Percentiles rank a stretch among this genome's conserved stretches.
Conservation (phyloP, 2,329 filamentous ascomycete species). For the Periconia digitata region DNA sequence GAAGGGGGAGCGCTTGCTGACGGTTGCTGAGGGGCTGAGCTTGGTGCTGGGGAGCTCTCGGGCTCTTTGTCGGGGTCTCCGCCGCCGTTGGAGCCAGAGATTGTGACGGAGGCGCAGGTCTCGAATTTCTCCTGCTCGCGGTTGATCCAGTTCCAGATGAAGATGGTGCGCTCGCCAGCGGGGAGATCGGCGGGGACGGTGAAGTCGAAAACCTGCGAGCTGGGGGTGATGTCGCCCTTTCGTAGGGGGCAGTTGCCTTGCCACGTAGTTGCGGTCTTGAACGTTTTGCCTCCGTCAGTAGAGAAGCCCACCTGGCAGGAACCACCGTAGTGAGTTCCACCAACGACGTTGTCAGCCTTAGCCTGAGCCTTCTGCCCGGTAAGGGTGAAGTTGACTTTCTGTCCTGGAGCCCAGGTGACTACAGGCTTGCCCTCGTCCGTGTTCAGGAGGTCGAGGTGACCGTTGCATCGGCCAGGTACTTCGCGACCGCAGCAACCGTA, state of each 20-base stretch:
- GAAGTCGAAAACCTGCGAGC: constrained; percentile 49
- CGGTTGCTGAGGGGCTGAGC: constrained; percentile 1
- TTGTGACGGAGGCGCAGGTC: constrained; percentile 50
- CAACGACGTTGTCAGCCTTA: constrained; percentile 24
- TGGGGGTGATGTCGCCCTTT: constrained; percentile 37
- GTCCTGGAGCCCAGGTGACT: constrained; percentile 48
- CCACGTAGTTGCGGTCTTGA: constrained; percentile 49
- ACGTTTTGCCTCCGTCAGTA: constrained; percentile 46
- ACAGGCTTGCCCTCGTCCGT: constrained; percentile 46
- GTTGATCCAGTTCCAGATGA: constrained; percentile 53
- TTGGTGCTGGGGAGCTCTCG: constrained; percentile 2
- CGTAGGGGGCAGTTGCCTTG: constrained; percentile 53
- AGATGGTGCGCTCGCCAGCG: constrained; percentile 44
- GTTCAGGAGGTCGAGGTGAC: constrained; percentile 48
- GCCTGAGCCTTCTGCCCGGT: constrained; percentile 24
- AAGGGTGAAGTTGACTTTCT: constrained; percentile 46
- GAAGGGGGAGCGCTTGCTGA: not conserved
- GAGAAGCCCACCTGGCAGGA: constrained; percentile 52
- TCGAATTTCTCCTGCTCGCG: constrained; percentile 51
- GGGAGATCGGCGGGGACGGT: constrained; percentile 48
- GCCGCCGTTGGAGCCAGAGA: constrained; percentile 28
- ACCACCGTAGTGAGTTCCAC: constrained; percentile 50
- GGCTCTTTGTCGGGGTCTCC: constrained; percentile 17
- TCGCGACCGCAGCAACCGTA: constrained; percentile 49
- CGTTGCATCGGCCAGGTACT: constrained; percentile 45